Base-by-base conservation (phyloP, 768 basidiomycete species). In the Boletellus ananas region DNA sequence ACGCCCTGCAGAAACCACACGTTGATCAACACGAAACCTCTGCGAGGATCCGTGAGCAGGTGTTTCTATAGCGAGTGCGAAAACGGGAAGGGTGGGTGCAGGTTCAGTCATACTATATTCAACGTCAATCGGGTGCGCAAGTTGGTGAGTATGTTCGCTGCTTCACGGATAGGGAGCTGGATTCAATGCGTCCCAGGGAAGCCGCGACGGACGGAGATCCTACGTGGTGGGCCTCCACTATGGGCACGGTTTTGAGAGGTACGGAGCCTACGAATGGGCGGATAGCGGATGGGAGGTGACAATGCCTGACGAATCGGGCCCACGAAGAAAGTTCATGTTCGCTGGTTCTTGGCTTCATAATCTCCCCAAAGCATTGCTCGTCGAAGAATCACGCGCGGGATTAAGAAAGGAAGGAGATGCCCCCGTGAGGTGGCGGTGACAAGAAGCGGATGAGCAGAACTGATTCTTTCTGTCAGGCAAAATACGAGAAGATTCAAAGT, bases 21-120 rank as follows among this genome's bases (percentile, higher is more conserved):
- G 29, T 29, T 29, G 29, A 11, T 29, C 29, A 29, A 29, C 11
- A 29, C 29, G 29, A 29, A 29, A 31, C 48, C 50, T 4, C 44
- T 59, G 27, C 43, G 49, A 46, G 54, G 55, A 27, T 53, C 55
- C 6, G 10, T 46, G 27, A 33, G 35, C 0, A 29, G 48, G 0
- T 0, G 6, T 18, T 51, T 57, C 33, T 42, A 41, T 21, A 57
- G 51, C 17, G 43, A 33, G 3, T 60, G 58, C 31, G 38, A 56
- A 34, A 33, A 29, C 29, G 29, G 29, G 9, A 9, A 9, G 10
- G 29, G 29, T 9, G n/a, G 39, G 18, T 60, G 58, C 58, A 59
- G 49, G 43, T 56, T 50, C 37, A 60, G 54, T n/a, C 58, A 56
- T 43, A 57, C 51, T 20, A 56, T 56, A 33, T 59, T 59, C 51